Evolutionary conservation across 768 basidiomycete genomes (phyloP), one percentile per base, ranked within the genome.

Genomic region (Hydnomerulius pinastri): DNA sequence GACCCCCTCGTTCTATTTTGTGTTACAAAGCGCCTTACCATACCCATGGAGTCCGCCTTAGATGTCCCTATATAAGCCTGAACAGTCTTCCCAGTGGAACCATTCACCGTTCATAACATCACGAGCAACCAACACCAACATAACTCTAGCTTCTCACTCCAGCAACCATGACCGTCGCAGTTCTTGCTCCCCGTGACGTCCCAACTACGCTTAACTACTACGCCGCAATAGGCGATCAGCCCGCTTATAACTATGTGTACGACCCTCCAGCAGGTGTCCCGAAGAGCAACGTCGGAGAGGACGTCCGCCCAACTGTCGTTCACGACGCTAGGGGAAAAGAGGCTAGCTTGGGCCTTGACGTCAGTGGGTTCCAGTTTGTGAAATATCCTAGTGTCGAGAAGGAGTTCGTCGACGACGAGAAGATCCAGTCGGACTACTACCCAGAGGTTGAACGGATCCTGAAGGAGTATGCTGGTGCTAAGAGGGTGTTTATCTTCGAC

Each of bases 311-410:
- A 1, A 48, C 53, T 6, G 46, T 65, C 42, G 38, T 73, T 17
- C 63, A 70, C 36, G 66, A 73, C 35, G 46, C 71, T 5, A 66
- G 72, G 37, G 71, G 67, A 23, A 60, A 68, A 39, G 67, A 58
- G 21, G 51, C 54, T 32, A 25, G 51, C 1, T 49, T 67, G 5
- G 61, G 60, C n/a, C 64, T 74, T 33, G 76, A 78, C 46, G 60
- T 60, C 43, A 69, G 70, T n/a, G 78, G 78, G n/a, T 79, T 79
- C 61, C 69, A 72, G 54, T 73, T 73, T 55, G 44, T 68, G 23
- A 60, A 65, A 29, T 45, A 63, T 23, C 63, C 60, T 4, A 70
- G 69, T 46, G 47, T 55, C 43, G 73, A 72, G 63, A 73, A 69
- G 41, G 65, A 67, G 25, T 77, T 77, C 56, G 55, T 50, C 15